Evolutionary conservation across 371 early-diverging fungal genomes (phyloP), one percentile per base, ranked within the genome.

Genomic region (Saksenaea oblongispora): DNA sequence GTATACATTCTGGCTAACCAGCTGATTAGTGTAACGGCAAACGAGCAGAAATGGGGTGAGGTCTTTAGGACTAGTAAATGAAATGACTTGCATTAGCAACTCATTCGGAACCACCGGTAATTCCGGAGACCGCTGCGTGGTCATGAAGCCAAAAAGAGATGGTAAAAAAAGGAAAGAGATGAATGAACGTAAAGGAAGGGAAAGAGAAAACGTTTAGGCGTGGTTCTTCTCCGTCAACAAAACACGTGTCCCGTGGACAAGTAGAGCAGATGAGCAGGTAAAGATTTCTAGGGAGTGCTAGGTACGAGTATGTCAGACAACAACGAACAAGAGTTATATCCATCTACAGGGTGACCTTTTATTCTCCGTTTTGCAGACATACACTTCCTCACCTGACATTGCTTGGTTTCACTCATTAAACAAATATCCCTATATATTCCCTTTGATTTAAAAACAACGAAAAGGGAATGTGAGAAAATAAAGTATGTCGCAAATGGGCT

Each of bases 1-100:
- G 44, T 80, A 80, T 2, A 67, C 75, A 37, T 55, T 53, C 28
- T 69, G 76, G 47, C 73, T 56, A 36, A 73, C 76, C 0, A 75
- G 61, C 14, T 68, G 66, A 64, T 75, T 69, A 5, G 78, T 78
- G 54, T 65, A 69, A 2, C 67, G 56, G 37, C 64, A 63, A 27
- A 74, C 75, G 37, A 69, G 66, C 8, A 74, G 61, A 59, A 67
- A 71, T n/a, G 58, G 39, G 0, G 44, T 36, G 5, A 62, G 59
- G 54, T 63, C 39, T 14, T 53, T 18, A n/a, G 15, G 59, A 24
- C 34, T 34, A 15, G 35, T 47, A 36, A 59, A 62, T 17, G 10
- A 22, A 28, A 69, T 64, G 39, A 72, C 58, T 34, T 73, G 66
- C 35, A 73, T 54, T 11, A 73, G 61, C 24, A 73, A 65, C 55